Conservation (phyloP, 768 basidiomycete species). For the Hericium rajendrae region DNA sequence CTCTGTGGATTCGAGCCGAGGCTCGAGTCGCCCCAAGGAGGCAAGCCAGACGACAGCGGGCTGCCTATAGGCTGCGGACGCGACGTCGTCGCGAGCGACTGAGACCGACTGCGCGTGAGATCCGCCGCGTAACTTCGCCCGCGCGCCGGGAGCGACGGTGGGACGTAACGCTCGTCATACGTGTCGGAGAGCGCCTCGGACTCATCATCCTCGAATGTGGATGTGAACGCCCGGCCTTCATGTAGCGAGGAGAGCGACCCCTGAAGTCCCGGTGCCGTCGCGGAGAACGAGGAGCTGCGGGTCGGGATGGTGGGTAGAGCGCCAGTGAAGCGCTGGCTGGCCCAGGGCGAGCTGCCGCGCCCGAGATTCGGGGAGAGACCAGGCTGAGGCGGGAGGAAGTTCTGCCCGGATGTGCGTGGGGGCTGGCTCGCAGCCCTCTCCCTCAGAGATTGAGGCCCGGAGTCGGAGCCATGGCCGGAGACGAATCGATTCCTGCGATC, state of each 20-base stretch:
- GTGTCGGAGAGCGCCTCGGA: constrained; percentile 52
- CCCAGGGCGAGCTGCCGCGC: constrained; percentile 37
- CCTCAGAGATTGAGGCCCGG: constrained; percentile 34
- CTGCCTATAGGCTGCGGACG: constrained; percentile 46
- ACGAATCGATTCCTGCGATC: constrained; percentile 58
- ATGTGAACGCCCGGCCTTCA: constrained; percentile 53
- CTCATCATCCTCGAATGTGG: constrained; percentile 79
- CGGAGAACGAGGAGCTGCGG: constrained; percentile 60
- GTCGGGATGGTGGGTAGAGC: constrained; percentile 44
- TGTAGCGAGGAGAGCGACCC: constrained; percentile 58
- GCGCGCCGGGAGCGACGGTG: constrained; percentile 33
- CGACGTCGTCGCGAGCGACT: constrained; percentile 59
- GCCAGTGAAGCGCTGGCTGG: constrained; percentile 31
- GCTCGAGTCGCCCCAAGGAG: constrained; percentile 52
- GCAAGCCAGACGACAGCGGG: constrained; percentile 31
- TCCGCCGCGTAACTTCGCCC: constrained; percentile 57
- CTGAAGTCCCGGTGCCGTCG: constrained; percentile 34
- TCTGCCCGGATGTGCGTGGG: constrained; percentile 40
- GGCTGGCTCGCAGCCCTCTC: constrained; percentile 68
- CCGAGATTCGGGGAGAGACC: constrained; percentile 36
- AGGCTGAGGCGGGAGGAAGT: constrained; percentile 35
- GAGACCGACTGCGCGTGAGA: constrained; percentile 63
- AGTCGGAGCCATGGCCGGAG: constrained; percentile 30
- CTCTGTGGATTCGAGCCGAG: constrained; percentile 45
- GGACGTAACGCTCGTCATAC: constrained; percentile 33